phyloP scores from a whole-genome alignment of 345 rosid species.

The Viola odorata region DNA sequence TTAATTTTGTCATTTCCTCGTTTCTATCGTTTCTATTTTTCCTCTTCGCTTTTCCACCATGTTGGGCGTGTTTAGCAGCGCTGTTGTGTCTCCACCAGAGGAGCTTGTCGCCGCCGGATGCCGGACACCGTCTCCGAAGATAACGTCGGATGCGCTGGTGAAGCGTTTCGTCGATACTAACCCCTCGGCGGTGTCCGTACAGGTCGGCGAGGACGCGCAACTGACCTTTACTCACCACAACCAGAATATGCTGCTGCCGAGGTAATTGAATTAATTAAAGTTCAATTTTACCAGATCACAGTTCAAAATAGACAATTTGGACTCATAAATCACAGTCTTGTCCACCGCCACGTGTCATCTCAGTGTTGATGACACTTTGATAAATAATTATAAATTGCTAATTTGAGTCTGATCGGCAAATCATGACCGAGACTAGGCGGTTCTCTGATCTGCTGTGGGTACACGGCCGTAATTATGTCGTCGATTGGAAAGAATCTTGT shows the following conservation, averaged over 20 bases:
- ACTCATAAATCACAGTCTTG: too few species aligned
- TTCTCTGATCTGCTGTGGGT: too few species aligned
- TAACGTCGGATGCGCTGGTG: conserved; percentile 48
- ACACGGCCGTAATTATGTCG: too few species aligned
- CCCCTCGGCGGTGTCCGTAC: conserved; percentile 59
- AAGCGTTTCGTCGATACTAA: conserved; percentile 54
- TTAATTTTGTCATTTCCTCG: neutral
- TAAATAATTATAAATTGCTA: neutral
- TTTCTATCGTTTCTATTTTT: neutral
- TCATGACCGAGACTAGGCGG: neutral
- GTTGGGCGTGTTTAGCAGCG: conserved; percentile 89
- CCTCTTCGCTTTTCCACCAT: conserved; percentile 22
- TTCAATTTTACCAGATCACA: too few species aligned
- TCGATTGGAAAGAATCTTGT: too few species aligned
- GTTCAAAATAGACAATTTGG: neutral
- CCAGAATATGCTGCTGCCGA: conserved; percentile 63
- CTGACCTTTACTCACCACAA: conserved; percentile 69
- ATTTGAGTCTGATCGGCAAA: neutral
- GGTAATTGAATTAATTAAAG: conserved; percentile 43
- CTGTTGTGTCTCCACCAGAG: conserved; percentile 78
- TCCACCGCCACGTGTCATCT: neutral
- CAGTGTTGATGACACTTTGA: neutral
- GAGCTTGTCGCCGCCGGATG: conserved; percentile 94
- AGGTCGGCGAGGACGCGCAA: conserved; percentile 64
- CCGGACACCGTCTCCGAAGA: conserved; percentile 92